Conservation (phyloP, 345 rosid species). For the Microcos paniculata region DNA sequence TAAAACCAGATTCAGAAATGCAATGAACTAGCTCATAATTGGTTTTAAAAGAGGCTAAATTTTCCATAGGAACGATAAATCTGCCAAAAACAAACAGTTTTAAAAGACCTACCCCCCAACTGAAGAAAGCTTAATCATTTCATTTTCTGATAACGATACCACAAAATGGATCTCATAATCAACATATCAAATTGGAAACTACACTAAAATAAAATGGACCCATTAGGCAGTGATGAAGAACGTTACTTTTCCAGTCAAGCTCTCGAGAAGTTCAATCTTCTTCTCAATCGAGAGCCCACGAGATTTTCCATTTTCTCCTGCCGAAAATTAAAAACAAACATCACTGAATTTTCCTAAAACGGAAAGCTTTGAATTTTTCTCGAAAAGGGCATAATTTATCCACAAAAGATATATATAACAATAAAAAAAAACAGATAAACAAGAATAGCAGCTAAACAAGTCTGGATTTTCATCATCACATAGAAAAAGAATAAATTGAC, state of each 20-base stretch:
- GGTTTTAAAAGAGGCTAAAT: neutral
- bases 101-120: neutral
- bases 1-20: neutral
- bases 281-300: constrained; percentile 76
- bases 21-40: neutral
- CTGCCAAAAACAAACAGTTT: neutral
- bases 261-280: constrained; percentile 92
- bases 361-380: too few relatives aligned
- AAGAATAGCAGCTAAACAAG: neutral
- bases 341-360: neutral
- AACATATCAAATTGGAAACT: neutral
- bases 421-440: neutral
- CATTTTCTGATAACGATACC: neutral
- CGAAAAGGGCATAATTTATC: neutral
- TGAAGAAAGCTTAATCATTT: neutral
- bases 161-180: constrained; percentile 9
- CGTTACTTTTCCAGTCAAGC: constrained; percentile 70
- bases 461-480: neutral
- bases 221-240: constrained; percentile 4
- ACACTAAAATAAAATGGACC: neutral
- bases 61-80: neutral
- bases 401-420: neutral
- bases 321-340: constrained; percentile 6
- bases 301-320: constrained; percentile 56
- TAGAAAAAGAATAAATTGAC: neutral